Conservation (phyloP, 2,329 filamentous ascomycete species). For the Leptographium procerum region DNA sequence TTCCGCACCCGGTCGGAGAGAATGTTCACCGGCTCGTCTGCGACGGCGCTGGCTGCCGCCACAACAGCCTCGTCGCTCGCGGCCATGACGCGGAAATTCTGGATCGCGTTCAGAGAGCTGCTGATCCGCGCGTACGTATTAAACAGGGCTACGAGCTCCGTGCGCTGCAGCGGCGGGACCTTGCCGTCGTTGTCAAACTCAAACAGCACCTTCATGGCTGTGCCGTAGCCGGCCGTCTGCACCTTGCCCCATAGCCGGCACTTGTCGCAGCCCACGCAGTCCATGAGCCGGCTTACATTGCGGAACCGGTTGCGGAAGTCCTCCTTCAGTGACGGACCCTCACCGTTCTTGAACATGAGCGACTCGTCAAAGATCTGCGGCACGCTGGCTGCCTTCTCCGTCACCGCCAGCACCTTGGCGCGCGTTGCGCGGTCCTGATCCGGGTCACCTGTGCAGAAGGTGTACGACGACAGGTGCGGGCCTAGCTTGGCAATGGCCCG, state of each 20-base stretch:
- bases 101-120: slow-evolving; percentile 64
- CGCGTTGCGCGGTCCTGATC: slow-evolving; percentile 70
- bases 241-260: slow-evolving; percentile 97
- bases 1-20: slow-evolving; percentile 30
- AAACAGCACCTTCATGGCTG: slow-evolving; percentile 89
- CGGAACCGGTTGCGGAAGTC: slow-evolving; percentile 96
- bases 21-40: slow-evolving; percentile 16
- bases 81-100: slow-evolving; percentile 54
- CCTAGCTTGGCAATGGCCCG: slow-evolving; percentile 85
- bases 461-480: slow-evolving; percentile 67
- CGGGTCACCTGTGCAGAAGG: slow-evolving; percentile 81
- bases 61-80: slow-evolving; percentile 23
- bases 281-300: slow-evolving; percentile 94
- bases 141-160: slow-evolving; percentile 85
- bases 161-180: slow-evolving; percentile 64
- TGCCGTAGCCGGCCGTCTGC: slow-evolving; percentile 88
- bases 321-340: slow-evolving; percentile 73
- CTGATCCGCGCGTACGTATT: slow-evolving; percentile 88
- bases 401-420: slow-evolving; percentile 67
- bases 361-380: slow-evolving; percentile 86
- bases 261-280: slow-evolving; percentile 97
- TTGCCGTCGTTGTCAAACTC: slow-evolving; percentile 65
- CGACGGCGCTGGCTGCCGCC: slow-evolving; percentile 9
- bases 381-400: slow-evolving; percentile 55
- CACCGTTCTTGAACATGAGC: slow-evolving; percentile 80